phyloP scores from a whole-genome alignment of 768 basidiomycete genomes.

The Tulasnella sp. region DNA sequence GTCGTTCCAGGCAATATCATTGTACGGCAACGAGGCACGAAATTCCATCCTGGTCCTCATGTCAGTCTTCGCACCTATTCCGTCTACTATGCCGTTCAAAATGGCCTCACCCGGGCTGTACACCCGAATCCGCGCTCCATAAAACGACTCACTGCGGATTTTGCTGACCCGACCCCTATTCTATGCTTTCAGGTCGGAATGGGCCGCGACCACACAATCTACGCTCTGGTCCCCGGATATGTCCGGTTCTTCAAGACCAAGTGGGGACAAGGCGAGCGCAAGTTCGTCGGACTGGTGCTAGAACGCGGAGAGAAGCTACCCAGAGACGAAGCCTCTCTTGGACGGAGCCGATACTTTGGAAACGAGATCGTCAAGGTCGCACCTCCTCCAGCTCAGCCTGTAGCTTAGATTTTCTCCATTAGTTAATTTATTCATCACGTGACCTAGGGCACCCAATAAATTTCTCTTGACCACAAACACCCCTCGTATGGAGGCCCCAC shows the following conservation, averaged over 20 bases:
- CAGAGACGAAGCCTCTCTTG: slow-evolving; percentile 55
- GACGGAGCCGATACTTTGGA: slow-evolving; percentile 79
- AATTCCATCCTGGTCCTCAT: slow-evolving; percentile 90
- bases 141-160: not conserved
- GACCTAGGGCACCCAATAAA: not conserved
- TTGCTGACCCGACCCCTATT: slow-evolving; percentile 1
- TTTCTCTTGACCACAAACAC: not conserved
- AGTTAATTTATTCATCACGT: slow-evolving; percentile 2
- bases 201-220: slow-evolving; percentile 92
- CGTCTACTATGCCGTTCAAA: not conserved
- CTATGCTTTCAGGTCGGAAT: slow-evolving; percentile 55
- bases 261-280: slow-evolving; percentile 48
- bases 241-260: slow-evolving; percentile 89
- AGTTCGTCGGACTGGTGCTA: slow-evolving; percentile 75
- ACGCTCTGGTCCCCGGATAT: slow-evolving; percentile 78
- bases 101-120: not conserved
- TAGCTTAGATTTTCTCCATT: not conserved
- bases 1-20: slow-evolving; percentile 95
- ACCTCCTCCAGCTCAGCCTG: not conserved
- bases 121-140: not conserved
- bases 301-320: slow-evolving; percentile 78
- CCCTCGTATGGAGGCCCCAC: slow-evolving; percentile 2
- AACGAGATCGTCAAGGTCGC: slow-evolving; percentile 27
- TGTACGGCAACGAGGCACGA: slow-evolving; percentile 83
- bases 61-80: slow-evolving; percentile 34